phyloP scores from a whole-genome alignment of 192 early-diverging fungal species.

The Endogone sp. region DNA sequence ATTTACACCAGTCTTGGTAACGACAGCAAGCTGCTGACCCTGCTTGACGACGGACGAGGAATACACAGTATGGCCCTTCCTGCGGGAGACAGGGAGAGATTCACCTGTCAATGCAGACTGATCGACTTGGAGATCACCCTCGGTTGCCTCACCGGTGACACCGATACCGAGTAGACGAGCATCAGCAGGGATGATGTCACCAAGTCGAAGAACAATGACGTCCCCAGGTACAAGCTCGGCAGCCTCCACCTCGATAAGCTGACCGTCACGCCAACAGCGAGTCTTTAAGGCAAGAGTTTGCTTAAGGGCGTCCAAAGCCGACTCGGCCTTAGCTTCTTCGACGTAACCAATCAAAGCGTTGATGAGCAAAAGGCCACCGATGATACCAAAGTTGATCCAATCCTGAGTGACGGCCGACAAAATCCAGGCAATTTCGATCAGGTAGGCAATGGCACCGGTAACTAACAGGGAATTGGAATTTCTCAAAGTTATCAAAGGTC shows the following conservation, averaged over 20 bases:
- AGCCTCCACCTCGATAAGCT: constrained; percentile 66
- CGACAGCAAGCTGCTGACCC: constrained; percentile 85
- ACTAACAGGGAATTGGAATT: not conserved
- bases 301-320: constrained; percentile 90
- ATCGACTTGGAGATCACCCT: constrained; percentile 75
- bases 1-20: constrained; percentile 83
- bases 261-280: constrained; percentile 74
- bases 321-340: constrained; percentile 92
- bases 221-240: constrained; percentile 81
- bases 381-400: constrained; percentile 81
- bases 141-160: constrained; percentile 62
- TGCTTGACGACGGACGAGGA: constrained; percentile 91
- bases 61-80: constrained; percentile 75
- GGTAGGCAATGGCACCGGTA: constrained; percentile 77
- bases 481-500: not conserved
- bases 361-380: constrained; percentile 70
- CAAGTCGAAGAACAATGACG: constrained; percentile 76
- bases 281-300: constrained; percentile 90
- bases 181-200: constrained; percentile 93
- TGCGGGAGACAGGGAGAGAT: constrained; percentile 80
- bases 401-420: constrained; percentile 65
- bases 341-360: constrained; percentile 93
- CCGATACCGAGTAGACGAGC: constrained; percentile 69
- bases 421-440: constrained; percentile 85
- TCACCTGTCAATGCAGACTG: constrained; percentile 92